Evolutionary conservation across 176 grass and related monocot genomes (phyloP).

Genomic region (Urochloa ruziziensis): DNA sequence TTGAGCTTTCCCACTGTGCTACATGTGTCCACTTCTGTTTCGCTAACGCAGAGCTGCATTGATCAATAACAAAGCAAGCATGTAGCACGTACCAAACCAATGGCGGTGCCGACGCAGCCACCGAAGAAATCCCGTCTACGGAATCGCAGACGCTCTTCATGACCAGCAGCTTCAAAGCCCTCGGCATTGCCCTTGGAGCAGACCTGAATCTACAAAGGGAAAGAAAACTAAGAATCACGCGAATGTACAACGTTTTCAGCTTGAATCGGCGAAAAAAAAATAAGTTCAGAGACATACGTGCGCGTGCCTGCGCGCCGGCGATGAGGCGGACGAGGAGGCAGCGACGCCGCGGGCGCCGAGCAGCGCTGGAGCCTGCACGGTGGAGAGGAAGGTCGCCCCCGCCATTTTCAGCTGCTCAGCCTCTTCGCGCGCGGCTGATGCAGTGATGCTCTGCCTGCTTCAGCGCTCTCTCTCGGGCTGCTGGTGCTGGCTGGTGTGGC

Average conservation of each 20-base stretch:
- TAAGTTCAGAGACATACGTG: constrained; percentile 9
- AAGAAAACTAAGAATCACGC: not conserved
- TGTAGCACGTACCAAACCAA: constrained; percentile 50
- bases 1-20: not conserved
- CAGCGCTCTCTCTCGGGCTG: not conserved
- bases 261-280: not conserved
- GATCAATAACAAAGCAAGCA: not conserved
- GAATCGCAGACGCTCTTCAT: constrained; percentile 11
- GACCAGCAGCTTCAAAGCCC: not conserved
- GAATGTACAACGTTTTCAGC: too few relatives aligned
- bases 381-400: constrained; percentile 50
- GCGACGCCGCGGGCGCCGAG: constrained; percentile 27
- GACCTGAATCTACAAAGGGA: not conserved
- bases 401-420: constrained; percentile 43
- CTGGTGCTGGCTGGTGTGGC: not conserved
- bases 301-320: constrained; percentile 21
- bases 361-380: constrained; percentile 36
- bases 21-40: not conserved
- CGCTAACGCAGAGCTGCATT: not conserved
- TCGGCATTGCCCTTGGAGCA: constrained; percentile 38
- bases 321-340: not conserved
- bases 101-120: constrained; percentile 31
- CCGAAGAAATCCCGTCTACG: constrained; percentile 58
- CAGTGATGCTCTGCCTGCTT: not conserved
- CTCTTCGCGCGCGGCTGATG: not conserved